Evolutionary conservation across 1,284 basidiomycete species (phyloP), one percentile per base, ranked within the genome.

Genomic region (Ganoderma multipileum): DNA sequence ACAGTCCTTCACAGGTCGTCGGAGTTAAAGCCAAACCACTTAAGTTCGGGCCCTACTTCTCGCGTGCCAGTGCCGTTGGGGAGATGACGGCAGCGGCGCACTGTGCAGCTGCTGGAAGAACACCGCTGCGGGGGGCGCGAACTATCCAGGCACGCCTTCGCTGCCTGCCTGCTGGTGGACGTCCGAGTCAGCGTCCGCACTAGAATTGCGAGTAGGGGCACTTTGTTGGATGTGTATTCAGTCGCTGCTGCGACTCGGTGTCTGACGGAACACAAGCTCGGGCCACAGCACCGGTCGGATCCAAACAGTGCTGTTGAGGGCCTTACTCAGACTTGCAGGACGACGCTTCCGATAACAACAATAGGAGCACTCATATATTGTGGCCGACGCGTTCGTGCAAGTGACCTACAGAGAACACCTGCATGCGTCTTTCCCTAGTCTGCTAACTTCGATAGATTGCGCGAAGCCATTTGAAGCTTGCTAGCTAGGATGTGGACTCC

Each of bases 31-130:
- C 20, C 58, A 60, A 60, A 26, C 58, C 38, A 36, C 36, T 41
- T 60, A 9, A 42, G 58, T 60, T 60, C 16, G 58, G 41, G 58
- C 58, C 58, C 58, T 60, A 23, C 4, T 41, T 60, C 58, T 60
- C 58, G 38, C 38, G n/a, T 26, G n/a, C 20, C 8, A 14, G 55
- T 1, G n/a, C n/a, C n/a, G n/a, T 33, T 28, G 54, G 20, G 44
- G 6, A 5, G 36, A 33, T 23, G 20, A 38, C n/a, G 9, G 23
- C 38, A 1, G 44, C n/a, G n/a, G 20, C 7, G 20, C 33, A 33
- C 33, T 33, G 33, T 33, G 33, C 44, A n/a, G 44, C 1, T 47
- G 44, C 7, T 6, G 9, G 44, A n/a, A 23, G 2, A 47, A 4
- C 26, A 30, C 5, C 16, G 12, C 52, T 55, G 52, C 52, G 52